Evolutionary conservation across 1,139 yeast species (phyloP).

Genomic region (Suhomyces choctaworum): DNA sequence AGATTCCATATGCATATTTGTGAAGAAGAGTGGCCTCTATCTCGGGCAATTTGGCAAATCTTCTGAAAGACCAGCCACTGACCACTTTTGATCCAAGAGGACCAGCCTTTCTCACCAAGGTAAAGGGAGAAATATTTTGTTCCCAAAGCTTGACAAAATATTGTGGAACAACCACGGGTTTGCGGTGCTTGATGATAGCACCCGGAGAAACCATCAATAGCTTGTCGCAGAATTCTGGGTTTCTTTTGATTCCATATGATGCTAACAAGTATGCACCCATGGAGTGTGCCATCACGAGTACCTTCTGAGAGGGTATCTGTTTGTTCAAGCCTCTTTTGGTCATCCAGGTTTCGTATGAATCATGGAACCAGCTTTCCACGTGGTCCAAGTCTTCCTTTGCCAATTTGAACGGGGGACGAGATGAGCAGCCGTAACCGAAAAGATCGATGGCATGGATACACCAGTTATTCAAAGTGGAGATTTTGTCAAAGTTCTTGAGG

Average conservation of each 20-base stretch:
- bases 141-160: constrained; percentile 74
- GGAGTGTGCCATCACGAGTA: constrained; percentile 57
- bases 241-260: constrained; percentile 43
- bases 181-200: constrained; percentile 54
- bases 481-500: constrained; percentile 55
- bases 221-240: constrained; percentile 47
- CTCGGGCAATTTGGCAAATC: constrained; percentile 54
- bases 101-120: constrained; percentile 62
- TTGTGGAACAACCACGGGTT: constrained; percentile 50
- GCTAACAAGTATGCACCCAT: constrained; percentile 63
- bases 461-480: constrained; percentile 48
- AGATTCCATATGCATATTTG: constrained; percentile 66
- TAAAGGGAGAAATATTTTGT: constrained; percentile 67
- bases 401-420: constrained; percentile 56
- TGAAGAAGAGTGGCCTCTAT: constrained; percentile 51
- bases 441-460: constrained; percentile 70
- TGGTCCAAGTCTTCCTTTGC: constrained; percentile 27
- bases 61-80: constrained; percentile 74
- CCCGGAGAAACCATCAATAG: constrained; percentile 62
- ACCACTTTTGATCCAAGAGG: constrained; percentile 69
- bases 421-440: constrained; percentile 76
- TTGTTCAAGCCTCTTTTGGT: constrained; percentile 26
- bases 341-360: constrained; percentile 51
- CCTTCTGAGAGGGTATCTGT: constrained; percentile 25
- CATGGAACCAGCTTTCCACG: constrained; percentile 56